A percentile compares a stretch with the other conserved stretches of the same genome.
Evolutionary conservation across 202 grass and related monocot genomes (phyloP).

Genomic region (Dendrocalamus latiflorus): DNA sequence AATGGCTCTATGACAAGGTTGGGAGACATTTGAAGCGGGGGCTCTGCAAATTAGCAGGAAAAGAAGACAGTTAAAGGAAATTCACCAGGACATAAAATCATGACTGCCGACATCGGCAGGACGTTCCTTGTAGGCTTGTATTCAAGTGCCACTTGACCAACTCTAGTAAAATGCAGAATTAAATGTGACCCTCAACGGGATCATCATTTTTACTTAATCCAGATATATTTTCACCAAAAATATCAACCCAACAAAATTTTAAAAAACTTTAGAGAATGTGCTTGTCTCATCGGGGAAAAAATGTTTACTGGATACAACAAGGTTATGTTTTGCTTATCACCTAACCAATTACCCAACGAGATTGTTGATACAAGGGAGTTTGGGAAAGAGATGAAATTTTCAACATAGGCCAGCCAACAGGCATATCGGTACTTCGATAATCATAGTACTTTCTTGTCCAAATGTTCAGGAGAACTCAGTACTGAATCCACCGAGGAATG

Average conservation of each 20-base stretch:
- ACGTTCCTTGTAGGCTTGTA: not conserved
- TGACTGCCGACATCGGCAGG: not conserved
- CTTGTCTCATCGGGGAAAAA: not conserved
- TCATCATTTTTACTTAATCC: not conserved
- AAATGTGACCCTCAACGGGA: not conserved
- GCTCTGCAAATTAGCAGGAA: constrained; percentile 10
- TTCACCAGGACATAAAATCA: not conserved
- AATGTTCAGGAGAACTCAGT: not conserved
- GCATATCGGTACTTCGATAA: not conserved
- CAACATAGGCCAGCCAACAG: not conserved
- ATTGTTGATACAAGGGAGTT: not conserved
- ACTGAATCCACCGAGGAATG: not conserved
- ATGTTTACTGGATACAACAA: not conserved
- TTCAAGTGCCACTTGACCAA: not conserved
- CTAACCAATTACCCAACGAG: not conserved
- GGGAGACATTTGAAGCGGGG: constrained; percentile 32
- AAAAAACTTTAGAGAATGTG: not conserved
- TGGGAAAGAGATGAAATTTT: not conserved
- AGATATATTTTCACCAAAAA: not conserved
- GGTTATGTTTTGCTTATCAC: not conserved
- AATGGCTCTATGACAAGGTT: not conserved
- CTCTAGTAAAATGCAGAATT: not conserved
- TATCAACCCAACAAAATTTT: not conserved
- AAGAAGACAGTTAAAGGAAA: not conserved
- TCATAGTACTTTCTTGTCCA: not conserved